phyloP scores from a whole-genome alignment of 2,329 filamentous ascomycete genomes.

The Gaeumannomyces sp. region DNA sequence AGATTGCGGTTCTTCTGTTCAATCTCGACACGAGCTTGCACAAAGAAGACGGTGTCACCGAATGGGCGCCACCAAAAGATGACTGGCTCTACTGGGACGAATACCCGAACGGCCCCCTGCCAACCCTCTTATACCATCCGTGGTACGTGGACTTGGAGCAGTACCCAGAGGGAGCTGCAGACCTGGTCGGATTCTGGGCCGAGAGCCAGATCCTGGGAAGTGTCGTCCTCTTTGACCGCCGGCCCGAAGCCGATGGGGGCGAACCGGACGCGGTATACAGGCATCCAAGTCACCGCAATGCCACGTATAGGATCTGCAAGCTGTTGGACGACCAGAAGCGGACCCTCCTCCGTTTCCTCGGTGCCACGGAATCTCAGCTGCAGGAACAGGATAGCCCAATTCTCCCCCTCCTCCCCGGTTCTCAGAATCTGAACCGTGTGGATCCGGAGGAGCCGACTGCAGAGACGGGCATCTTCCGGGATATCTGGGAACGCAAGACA shows the following conservation, averaged over 20 bases:
- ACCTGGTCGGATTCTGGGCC: constrained; percentile 25
- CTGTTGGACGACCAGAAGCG: constrained; percentile 18
- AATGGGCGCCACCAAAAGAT: constrained; percentile 19
- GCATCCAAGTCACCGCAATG: constrained; percentile 13
- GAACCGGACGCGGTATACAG: constrained; percentile 16
- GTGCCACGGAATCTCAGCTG: constrained; percentile 10
- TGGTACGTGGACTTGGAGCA: constrained; percentile 22
- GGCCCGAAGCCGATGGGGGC: constrained; percentile 1
- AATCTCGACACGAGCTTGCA: constrained; percentile 15
- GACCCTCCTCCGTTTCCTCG: constrained; percentile 15
- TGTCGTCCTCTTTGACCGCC: constrained; percentile 19
- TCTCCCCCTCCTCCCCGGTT: constrained; percentile 13
- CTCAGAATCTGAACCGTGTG: constrained; percentile 17
- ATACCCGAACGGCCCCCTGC: constrained; percentile 10
- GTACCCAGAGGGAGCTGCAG: constrained; percentile 23
- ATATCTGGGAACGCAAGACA: constrained; percentile 19
- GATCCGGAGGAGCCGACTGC: constrained; percentile 20
- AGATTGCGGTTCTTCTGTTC: constrained; percentile 23
- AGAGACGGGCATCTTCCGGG: constrained; percentile 18
- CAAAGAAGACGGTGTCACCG: constrained; percentile 18
- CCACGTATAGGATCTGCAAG: constrained; percentile 20
- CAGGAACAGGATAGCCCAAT: constrained; percentile 2
- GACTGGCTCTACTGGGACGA: constrained; percentile 10
- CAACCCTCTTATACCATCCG: constrained; percentile 22
- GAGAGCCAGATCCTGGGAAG: constrained; percentile 23